Evolutionary conservation across 2,329 filamentous ascomycete species (phyloP), one percentile per base, ranked within the genome.

Genomic region (Penicillium vulpinum): DNA sequence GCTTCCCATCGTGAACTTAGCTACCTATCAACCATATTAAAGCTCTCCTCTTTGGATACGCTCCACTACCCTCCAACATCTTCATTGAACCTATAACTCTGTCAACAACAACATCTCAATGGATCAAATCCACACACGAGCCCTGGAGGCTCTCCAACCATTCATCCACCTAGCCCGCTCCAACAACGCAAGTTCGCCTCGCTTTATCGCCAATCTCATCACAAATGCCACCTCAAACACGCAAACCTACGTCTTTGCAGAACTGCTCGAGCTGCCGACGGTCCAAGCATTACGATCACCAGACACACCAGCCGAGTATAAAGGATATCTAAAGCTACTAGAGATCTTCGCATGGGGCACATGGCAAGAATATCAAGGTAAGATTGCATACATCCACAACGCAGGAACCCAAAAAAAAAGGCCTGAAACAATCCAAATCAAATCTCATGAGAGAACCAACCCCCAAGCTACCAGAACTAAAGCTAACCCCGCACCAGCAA

Each of bases 271-370:
- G 67, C 86, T 87, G 1, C 86, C 90, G 0, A 86, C 91, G 66
- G 87, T 97, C 64, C 89, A 94, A 75, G 82, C 85, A 13, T 86
- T 97, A 43, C 75, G 80, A 26, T 77, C 76, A 38, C 80, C 71
- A 38, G 73, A 78, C 11, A 74, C 80, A 38, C 73, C 85, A n/a
- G 71, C 81, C 35, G 88, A 95, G 47, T 85, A 88, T 67, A 77
- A 81, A 7, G 66, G 74, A 39, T 78, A 91, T 75, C 81, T 94
- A 49, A 84, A 80, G 2, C 83, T 96, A 15, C 87, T 99, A 43
- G 84, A 92, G 75, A 88, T 95, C 68, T 99, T 99, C 77, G 90
- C 92, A 57, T 91, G 94, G 81, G 94, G 93, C 59, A 96, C 91
- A 58, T 97, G 91, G 80, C 79, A 84, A 58, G 85, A 88, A 66